Percentiles rank a stretch among this genome's conserved stretches.
phyloP scores from a whole-genome alignment of 2,329 filamentous ascomycete species.

The Paraconiothyrium brasiliense region DNA sequence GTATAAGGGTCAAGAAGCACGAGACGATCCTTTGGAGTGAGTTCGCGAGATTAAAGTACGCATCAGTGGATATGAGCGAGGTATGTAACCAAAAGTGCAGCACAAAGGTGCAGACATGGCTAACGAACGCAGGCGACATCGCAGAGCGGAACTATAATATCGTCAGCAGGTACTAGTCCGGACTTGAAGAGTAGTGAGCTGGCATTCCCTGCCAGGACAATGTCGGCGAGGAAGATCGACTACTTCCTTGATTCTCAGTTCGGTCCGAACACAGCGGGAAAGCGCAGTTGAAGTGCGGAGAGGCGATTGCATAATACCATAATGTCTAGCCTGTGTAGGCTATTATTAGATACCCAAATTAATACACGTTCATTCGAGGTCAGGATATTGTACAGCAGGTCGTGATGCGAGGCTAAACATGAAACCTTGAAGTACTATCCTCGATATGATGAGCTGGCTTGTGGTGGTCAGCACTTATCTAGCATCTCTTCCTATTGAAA shows the following conservation, averaged over 20 bases:
- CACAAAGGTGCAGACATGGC: not conserved
- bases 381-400: not conserved
- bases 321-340: not conserved
- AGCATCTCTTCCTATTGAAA: too few relatives aligned
- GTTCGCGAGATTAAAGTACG: not conserved
- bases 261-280: slow-evolving; percentile 8
- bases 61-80: slow-evolving; percentile 7
- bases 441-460: too few relatives aligned
- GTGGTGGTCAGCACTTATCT: too few relatives aligned
- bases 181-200: not conserved
- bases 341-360: not conserved
- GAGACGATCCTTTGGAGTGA: slow-evolving; percentile 21
- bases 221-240: slow-evolving; percentile 12
- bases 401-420: not conserved
- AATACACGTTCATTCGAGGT: not conserved
- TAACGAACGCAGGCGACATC: slow-evolving; percentile 3
- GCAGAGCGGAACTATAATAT: slow-evolving; percentile 10
- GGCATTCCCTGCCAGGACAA: slow-evolving; percentile 10
- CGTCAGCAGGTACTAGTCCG: slow-evolving; percentile 4
- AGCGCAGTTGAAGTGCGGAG: not conserved
- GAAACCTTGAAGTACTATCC: not conserved
- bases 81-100: not conserved
- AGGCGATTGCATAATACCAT: not conserved
- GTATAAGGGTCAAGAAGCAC: slow-evolving; percentile 14
- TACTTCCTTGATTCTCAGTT: slow-evolving; percentile 15